Base-by-base conservation (phyloP, 129 eudicot genomes). In the Heracleum sosnowskyi region DNA sequence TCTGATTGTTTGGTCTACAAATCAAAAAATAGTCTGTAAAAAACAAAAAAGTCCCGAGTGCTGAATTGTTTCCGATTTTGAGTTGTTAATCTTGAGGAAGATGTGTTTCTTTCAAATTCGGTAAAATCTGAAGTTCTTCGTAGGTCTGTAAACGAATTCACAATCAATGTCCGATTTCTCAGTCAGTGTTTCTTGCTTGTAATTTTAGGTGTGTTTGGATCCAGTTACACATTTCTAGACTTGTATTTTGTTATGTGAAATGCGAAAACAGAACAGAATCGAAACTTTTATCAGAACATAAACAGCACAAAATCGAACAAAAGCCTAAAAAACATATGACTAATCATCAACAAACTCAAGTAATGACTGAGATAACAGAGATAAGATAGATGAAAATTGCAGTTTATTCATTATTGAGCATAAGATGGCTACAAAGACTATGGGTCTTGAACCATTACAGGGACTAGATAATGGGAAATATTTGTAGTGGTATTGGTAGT, bases 401-500 rank as follows among this genome's bases (percentile, higher is more conserved):
- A 29, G 16, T 51, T 75, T 31, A 33, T 75, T 60, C 34, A 24
- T 75, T 10, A 34, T 51, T 33, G 31, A 75, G 13, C 36, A 74
- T 45, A 33, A 7, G 60, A 31, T 75, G 11, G 18, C 24, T 46
- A 17, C 53, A 28, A n/a, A n/a, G 13, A 47, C 8, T 29, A 75
- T 0, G 26, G 57, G 29, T 45, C 46, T 24, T 39, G 26, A 40
- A 41, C 40, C 22, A 29, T 31, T 66, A 13, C 4, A 6, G 66
- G 78, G 37, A 46, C 45, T 78, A 83, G 6, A 79, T 35, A 2
- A 26, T 79, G 72, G 49, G 78, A 22, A 20, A 36, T n/a, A 28
- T 7, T 49, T 68, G 80, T 53, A 3, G 76, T 72, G 2, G 71
- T 29, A n/a, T 22, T 36, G 75, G 39, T 17, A 33, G 57, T 29